Base-by-base conservation (phyloP, 306 rosid genomes). In the Begonia loranthoides region DNA sequence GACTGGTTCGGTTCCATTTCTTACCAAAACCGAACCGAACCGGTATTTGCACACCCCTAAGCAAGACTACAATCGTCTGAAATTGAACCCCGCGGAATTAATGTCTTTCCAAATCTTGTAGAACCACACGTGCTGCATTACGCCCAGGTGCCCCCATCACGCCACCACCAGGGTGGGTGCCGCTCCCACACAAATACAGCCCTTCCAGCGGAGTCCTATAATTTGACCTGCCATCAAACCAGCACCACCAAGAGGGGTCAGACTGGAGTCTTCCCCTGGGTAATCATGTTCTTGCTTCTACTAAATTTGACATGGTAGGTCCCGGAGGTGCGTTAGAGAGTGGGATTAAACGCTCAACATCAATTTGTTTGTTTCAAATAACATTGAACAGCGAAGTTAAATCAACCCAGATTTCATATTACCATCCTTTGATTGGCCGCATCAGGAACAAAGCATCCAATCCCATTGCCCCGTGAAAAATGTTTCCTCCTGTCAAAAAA, bases 91-190 rank as follows among this genome's bases (percentile, higher is more conserved):
- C n/a, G n/a, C n/a, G n/a, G n/a, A n/a, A n/a, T n/a, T n/a, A n/a
- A n/a, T n/a, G n/a, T n/a, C n/a, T 70, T 40, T 65, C 68, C 43
- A 74, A 43, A 52, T 85, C 82, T 70, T 76, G 71, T 54, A 90
- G 87, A 68, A 75, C 92, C 43, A 79, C 12, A 6, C 22, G 76
- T 11, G 94, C 95, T 21, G 95, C 92, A 56, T 90, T 90, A 41
- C 86, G 94, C 43, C 95, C 95, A 0, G 97, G 86, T 22, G 97
- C 94, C 2, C 95, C 97, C 97, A 90, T 85, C 54, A 90, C 97
- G 12, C 97, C 97, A 13, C 97, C 95, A 0, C 97, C 97, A 8
- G 95, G 97, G 67, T 90, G 97, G 17, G 90, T 66, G n/a, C 94
- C 96, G 52, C 90, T 83, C 41, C 94, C 96, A n/a, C 96, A 87